phyloP scores from a whole-genome alignment of 2,329 filamentous ascomycete genomes.

The Geosmithia flava region DNA sequence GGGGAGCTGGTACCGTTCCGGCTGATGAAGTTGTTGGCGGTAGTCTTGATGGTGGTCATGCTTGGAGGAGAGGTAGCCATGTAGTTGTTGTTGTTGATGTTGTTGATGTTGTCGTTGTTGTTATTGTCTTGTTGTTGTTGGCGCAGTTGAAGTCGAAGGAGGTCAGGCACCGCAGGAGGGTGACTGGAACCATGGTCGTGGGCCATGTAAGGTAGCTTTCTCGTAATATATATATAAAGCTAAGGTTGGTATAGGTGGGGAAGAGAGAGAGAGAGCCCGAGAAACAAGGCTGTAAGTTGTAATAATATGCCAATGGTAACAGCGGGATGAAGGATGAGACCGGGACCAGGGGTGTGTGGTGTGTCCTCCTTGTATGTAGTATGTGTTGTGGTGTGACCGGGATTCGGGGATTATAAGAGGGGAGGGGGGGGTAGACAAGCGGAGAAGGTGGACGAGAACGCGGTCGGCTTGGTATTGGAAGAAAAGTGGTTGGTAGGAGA shows the following conservation, averaged over 20 bases:
- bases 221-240: not conserved
- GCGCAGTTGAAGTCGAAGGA: not conserved
- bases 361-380: too few relatives aligned
- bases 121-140: too few relatives aligned
- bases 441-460: too few relatives aligned
- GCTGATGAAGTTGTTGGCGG: slow-evolving; percentile 4
- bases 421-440: too few relatives aligned
- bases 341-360: not conserved
- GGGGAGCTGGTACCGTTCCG: slow-evolving; percentile 18
- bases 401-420: not conserved
- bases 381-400: not conserved
- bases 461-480: too few relatives aligned
- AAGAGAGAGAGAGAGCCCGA: not conserved
- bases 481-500: too few relatives aligned
- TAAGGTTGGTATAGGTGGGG: not conserved
- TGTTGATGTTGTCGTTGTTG: not conserved
- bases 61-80: not conserved
- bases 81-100: not conserved
- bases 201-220: slow-evolving; percentile 14
- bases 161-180: slow-evolving; percentile 15
- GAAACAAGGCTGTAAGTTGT: not conserved
- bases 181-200: slow-evolving; percentile 12
- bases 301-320: not conserved
- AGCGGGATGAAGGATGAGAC: not conserved
- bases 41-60: not conserved